Evolutionary conservation across 2,329 filamentous ascomycete genomes (phyloP).

Genomic region (Pseudogymnoascus sp.): DNA sequence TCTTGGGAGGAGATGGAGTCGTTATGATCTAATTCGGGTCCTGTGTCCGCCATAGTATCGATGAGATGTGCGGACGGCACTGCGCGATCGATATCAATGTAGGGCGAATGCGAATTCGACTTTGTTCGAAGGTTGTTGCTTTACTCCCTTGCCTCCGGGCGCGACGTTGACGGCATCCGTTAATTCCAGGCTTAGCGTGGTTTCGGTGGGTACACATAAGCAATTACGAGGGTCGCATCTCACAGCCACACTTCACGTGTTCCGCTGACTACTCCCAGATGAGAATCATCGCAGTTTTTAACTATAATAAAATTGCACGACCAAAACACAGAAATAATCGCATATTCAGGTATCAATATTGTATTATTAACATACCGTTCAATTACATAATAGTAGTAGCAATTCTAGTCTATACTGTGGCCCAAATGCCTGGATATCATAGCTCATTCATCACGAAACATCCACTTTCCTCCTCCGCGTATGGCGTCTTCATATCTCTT

Average conservation of each 20-base stretch:
- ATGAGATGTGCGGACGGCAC: background rate
- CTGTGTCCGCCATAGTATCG: slow-evolving; percentile 24
- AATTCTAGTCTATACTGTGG: slow-evolving; percentile 2
- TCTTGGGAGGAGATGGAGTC: slow-evolving; percentile 50
- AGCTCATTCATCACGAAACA: slow-evolving; percentile 65
- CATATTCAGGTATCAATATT: background rate
- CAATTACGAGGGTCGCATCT: slow-evolving; percentile 3
- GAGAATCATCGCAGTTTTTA: background rate
- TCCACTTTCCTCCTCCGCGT: slow-evolving; percentile 65
- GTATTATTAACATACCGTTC: background rate
- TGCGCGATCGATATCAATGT: slow-evolving; percentile 6
- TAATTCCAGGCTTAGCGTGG: slow-evolving; percentile 11
- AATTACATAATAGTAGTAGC: background rate
- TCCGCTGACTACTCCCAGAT: background rate
- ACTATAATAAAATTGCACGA: background rate
- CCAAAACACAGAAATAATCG: background rate
- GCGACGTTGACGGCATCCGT: slow-evolving; percentile 10
- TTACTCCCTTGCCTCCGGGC: background rate
- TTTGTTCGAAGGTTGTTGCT: slow-evolving; percentile 1
- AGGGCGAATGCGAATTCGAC: background rate
- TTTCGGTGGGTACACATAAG: slow-evolving; percentile 5
- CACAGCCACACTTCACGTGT: slow-evolving; percentile 5
- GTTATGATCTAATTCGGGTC: slow-evolving; percentile 22
- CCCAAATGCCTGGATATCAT: background rate
- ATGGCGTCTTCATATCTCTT: slow-evolving; percentile 76